Evolutionary conservation across 208 protist genomes (phyloP).

Genomic region (Acanthamoeba sp.): DNA sequence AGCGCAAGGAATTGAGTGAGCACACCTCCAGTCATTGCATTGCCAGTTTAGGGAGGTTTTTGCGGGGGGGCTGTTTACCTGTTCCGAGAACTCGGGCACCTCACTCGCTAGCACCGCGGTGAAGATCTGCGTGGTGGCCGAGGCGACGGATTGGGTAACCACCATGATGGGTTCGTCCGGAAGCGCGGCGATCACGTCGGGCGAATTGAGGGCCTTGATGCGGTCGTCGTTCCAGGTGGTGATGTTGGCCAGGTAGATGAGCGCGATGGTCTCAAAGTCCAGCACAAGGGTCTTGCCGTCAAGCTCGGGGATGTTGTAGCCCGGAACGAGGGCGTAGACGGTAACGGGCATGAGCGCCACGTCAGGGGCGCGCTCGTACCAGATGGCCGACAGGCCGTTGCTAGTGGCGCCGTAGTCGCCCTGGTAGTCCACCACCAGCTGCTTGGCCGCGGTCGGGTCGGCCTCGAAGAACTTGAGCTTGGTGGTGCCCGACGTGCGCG

Average conservation of each 20-base stretch:
- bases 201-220: neutral
- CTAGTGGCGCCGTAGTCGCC: neutral
- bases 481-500: neutral
- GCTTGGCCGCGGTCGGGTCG: neutral
- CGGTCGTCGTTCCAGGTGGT: neutral
- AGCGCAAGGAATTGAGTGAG: no score
- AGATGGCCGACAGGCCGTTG: neutral
- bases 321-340: neutral
- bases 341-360: neutral
- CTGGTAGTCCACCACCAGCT: neutral
- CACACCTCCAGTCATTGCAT: no score
- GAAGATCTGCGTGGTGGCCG: neutral
- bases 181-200: neutral
- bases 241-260: neutral
- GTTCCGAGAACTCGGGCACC: neutral
- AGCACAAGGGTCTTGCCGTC: neutral
- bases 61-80: neutral
- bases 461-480: constrained; percentile 16
- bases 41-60: constrained; percentile 63
- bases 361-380: neutral
- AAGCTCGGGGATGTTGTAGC: constrained; percentile 13
- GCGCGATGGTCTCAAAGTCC: neutral
- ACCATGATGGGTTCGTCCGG: neutral
- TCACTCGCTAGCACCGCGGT: neutral
- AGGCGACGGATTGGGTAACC: neutral